phyloP scores from a whole-genome alignment of 139 green algal genomes.

The Spirogloea muscicola region DNA sequence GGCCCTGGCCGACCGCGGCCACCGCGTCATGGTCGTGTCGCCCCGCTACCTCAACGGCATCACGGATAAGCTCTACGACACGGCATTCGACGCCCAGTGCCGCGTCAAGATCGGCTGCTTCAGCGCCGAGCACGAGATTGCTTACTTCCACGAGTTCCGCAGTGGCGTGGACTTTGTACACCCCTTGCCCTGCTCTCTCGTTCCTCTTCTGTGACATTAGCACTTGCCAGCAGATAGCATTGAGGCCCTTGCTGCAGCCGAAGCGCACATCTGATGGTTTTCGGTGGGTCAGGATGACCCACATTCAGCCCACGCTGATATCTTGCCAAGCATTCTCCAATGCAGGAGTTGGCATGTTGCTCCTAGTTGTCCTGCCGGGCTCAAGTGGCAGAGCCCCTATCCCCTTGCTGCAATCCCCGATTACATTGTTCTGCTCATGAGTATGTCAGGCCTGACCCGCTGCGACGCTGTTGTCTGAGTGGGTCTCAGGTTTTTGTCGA shows the following conservation, averaged over 20 bases:
- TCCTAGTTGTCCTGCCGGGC: background rate
- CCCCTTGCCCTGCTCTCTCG: background rate
- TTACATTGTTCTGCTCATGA: background rate
- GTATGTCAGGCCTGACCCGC: background rate
- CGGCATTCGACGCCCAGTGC: slow-evolving; percentile 26
- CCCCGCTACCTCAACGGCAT: slow-evolving; percentile 55
- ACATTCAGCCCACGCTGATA: background rate
- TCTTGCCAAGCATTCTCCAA: background rate
- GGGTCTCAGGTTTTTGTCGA: slow-evolving; percentile 79
- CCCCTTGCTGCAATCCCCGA: too few species aligned
- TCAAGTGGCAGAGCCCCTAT: too few species aligned
- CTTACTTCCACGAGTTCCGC: slow-evolving; percentile 63
- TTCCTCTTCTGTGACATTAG: slow-evolving; percentile 3
- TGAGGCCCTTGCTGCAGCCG: background rate
- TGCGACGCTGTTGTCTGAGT: too few species aligned
- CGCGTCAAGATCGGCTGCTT: slow-evolving; percentile 11
- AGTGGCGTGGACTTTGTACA: slow-evolving; percentile 67
- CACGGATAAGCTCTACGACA: slow-evolving; percentile 25
- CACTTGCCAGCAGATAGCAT: too few species aligned
- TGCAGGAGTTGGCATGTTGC: background rate
- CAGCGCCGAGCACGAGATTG: slow-evolving; percentile 55
- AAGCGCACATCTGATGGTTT: background rate
- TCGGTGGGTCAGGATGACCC: background rate
- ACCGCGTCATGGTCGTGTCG: slow-evolving; percentile 67
- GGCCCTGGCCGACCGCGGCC: slow-evolving; percentile 59